Conservation (phyloP, 176 grass and related monocot species). For the Raddia distichophylla region DNA sequence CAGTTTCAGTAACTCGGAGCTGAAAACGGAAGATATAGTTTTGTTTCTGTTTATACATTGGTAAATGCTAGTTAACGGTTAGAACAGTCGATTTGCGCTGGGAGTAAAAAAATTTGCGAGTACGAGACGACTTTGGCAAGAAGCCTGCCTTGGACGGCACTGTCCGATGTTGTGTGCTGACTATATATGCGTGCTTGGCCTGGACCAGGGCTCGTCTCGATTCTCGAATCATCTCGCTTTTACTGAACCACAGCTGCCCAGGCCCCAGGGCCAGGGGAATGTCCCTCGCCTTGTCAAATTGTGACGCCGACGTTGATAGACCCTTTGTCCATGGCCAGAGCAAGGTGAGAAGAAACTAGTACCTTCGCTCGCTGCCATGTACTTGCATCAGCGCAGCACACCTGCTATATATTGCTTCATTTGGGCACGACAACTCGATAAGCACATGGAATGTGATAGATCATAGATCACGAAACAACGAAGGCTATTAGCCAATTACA, state of each 20-base stretch:
- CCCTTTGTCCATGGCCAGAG: neutral
- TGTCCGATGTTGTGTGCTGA: slow-evolving; percentile 27
- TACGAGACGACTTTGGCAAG: neutral
- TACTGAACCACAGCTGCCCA: slow-evolving; percentile 1
- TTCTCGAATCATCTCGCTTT: neutral
- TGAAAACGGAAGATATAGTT: too few relatives aligned
- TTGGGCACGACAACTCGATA: neutral
- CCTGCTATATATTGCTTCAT: neutral
- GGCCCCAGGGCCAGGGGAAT: neutral
- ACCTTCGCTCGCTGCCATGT: neutral
- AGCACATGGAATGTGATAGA: slow-evolving; percentile 20
- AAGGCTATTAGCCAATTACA: slow-evolving; percentile 28
- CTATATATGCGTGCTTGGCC: neutral
- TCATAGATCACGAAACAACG: slow-evolving; percentile 35
- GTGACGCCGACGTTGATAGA: slow-evolving; percentile 9
- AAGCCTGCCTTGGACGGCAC: slow-evolving; percentile 10
- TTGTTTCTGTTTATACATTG: too few relatives aligned
- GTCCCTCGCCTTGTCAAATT: neutral
- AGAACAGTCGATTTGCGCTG: too few relatives aligned
- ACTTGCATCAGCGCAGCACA: neutral
- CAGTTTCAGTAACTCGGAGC: too few relatives aligned
- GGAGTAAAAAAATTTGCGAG: neutral
- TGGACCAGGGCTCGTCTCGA: neutral
- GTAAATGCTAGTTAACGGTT: too few relatives aligned
- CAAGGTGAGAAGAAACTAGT: too few relatives aligned